Percentiles rank a stretch among this genome's conserved stretches.
Conservation (phyloP, 176 grass and related monocot genomes). For the Phyllostachys edulis region DNA sequence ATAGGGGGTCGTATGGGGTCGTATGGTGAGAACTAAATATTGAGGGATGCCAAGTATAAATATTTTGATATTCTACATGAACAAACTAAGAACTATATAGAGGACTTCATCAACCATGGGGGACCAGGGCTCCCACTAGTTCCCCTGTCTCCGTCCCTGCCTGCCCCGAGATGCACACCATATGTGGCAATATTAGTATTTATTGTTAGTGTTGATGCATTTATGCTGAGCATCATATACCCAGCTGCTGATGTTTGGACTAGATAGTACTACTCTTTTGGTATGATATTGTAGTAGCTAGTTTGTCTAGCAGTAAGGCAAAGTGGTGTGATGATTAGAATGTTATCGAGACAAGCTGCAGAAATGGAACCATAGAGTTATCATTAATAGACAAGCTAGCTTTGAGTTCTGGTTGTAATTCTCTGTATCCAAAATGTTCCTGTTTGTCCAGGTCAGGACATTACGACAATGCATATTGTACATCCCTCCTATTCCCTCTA, state of each 20-base stretch:
- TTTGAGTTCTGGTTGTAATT: constrained; percentile 24
- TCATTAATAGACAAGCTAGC: constrained; percentile 6
- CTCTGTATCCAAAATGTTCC: not conserved
- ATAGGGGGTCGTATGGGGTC: too few relatives aligned
- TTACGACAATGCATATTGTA: not conserved
- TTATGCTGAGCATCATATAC: not conserved
- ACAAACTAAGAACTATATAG: too few relatives aligned
- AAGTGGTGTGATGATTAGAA: constrained; percentile 2
- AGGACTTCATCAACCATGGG: too few relatives aligned
- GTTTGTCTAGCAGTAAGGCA: constrained; percentile 7
- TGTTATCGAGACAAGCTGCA: constrained; percentile 7
- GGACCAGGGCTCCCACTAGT: too few relatives aligned
- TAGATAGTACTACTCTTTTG: not conserved
- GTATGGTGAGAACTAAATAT: too few relatives aligned
- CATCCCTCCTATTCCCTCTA: not conserved
- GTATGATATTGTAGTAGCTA: not conserved
- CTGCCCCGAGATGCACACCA: not conserved
- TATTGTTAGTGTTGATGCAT: constrained; percentile 22
- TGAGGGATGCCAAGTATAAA: too few relatives aligned
- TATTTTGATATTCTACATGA: too few relatives aligned
- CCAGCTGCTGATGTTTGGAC: constrained; percentile 5
- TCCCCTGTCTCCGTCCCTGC: too few relatives aligned
- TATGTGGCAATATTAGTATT: not conserved
- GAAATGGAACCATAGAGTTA: not conserved
- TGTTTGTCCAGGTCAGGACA: constrained; percentile 28